Conservation (phyloP, 2,329 filamentous ascomycete species). For the Clarireedia hainanense region DNA sequence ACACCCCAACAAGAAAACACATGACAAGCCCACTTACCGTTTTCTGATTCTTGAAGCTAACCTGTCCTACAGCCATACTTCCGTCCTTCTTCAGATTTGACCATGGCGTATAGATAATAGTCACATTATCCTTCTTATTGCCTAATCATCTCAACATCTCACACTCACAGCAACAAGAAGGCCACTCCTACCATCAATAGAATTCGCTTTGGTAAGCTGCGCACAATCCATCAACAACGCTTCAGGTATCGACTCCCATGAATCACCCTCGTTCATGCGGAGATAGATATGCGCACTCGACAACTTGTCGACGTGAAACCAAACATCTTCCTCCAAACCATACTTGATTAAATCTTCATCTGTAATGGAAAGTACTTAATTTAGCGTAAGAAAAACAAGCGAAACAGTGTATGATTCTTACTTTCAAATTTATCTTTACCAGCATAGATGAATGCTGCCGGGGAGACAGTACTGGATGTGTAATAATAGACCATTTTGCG, state of each 20-base stretch:
- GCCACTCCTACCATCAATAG: slow-evolving; percentile 61
- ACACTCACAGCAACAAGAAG: neutral
- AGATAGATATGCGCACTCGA: slow-evolving; percentile 96
- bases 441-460: slow-evolving; percentile 84
- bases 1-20: neutral
- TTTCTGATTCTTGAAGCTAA: slow-evolving; percentile 85
- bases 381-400: neutral
- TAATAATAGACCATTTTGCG: slow-evolving; percentile 87
- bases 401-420: slow-evolving; percentile 33
- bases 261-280: slow-evolving; percentile 66
- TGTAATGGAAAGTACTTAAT: slow-evolving; percentile 32
- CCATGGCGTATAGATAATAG: slow-evolving; percentile 96
- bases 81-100: slow-evolving; percentile 93
- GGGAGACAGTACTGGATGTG: slow-evolving; percentile 74
- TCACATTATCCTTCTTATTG: slow-evolving; percentile 98
- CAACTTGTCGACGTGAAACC: slow-evolving; percentile 98
- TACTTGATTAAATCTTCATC: slow-evolving; percentile 95
- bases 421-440: slow-evolving; percentile 99
- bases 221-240: slow-evolving; percentile 77
- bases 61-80: slow-evolving; percentile 90
- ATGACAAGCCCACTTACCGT: slow-evolving; percentile 37
- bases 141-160: slow-evolving; percentile 41
- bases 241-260: slow-evolving; percentile 75
- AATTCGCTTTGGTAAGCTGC: slow-evolving; percentile 98
- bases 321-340: slow-evolving; percentile 92